phyloP scores from a whole-genome alignment of 441 rosid genomes.

The Erodium trifolium region DNA sequence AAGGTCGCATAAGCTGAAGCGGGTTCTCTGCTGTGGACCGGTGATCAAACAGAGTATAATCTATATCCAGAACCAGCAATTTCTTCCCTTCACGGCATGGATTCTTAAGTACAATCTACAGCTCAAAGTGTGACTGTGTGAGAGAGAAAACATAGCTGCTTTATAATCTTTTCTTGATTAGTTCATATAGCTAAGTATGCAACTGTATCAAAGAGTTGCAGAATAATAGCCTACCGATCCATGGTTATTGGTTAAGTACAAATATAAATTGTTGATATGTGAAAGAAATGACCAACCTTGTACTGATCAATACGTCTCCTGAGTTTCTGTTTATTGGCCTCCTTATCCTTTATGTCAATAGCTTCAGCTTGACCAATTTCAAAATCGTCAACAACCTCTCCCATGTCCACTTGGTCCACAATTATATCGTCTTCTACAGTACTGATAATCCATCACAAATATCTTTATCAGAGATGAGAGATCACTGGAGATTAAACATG shows the following conservation, averaged over 20 bases:
- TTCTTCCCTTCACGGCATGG: constrained; percentile 89
- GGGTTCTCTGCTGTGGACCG: constrained; percentile 91
- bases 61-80: constrained; percentile 86
- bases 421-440: constrained; percentile 84
- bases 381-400: constrained; percentile 77
- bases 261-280: neutral
- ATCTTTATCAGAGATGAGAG: too few relatives aligned
- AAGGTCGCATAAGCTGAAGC: constrained; percentile 75
- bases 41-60: constrained; percentile 90
- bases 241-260: neutral
- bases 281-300: constrained; percentile 39
- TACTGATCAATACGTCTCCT: constrained; percentile 64
- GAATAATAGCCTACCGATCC: too few relatives aligned
- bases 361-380: constrained; percentile 84
- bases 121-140: constrained; percentile 10
- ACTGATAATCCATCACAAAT: constrained; percentile 27
- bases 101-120: constrained; percentile 53
- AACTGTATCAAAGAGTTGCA: too few relatives aligned
- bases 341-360: constrained; percentile 76
- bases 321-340: constrained; percentile 71
- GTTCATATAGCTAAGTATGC: too few relatives aligned
- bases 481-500: too few relatives aligned
- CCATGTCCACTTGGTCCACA: constrained; percentile 65
- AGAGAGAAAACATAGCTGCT: constrained; percentile 3
- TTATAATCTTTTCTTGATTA: too few relatives aligned